phyloP scores from a whole-genome alignment of 2,329 filamentous ascomycete species.

The Exophiala viscosa region DNA sequence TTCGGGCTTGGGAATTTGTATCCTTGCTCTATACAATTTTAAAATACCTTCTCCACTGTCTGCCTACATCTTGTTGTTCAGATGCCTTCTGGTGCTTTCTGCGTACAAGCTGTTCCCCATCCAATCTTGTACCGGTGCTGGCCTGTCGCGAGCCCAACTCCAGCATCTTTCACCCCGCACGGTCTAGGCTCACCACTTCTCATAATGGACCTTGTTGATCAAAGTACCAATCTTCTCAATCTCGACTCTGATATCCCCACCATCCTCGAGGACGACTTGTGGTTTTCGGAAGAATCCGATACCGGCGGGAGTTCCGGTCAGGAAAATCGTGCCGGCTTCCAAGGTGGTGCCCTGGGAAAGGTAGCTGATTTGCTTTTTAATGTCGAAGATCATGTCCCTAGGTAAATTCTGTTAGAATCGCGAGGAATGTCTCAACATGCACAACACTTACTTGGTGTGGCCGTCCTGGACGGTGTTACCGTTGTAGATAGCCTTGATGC shows the following conservation, averaged over 20 bases:
- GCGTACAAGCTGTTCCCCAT: too few relatives aligned
- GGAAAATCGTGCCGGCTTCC: slow-evolving; percentile 37
- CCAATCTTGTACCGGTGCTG: not conserved
- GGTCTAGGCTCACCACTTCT: slow-evolving; percentile 22
- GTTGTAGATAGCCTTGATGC: slow-evolving; percentile 33
- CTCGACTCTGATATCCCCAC: slow-evolving; percentile 46
- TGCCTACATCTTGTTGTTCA: too few relatives aligned
- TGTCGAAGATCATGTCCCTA: slow-evolving; percentile 39
- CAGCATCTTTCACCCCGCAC: not conserved
- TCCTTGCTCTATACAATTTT: too few relatives aligned
- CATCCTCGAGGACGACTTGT: slow-evolving; percentile 37
- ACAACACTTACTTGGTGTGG: slow-evolving; percentile 22
- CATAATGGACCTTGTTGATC: slow-evolving; percentile 36
- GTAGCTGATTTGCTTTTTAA: slow-evolving; percentile 37
- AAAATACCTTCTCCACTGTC: too few relatives aligned
- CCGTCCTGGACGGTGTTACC: slow-evolving; percentile 25
- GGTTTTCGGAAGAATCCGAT: slow-evolving; percentile 43
- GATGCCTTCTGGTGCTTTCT: too few relatives aligned
- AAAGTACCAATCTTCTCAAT: slow-evolving; percentile 50
- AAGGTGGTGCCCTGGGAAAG: slow-evolving; percentile 40
- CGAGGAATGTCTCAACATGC: not conserved
- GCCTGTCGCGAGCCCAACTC: not conserved
- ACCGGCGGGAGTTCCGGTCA: slow-evolving; percentile 44
- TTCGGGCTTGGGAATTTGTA: too few relatives aligned
- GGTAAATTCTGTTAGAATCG: slow-evolving; percentile 8